A percentile compares a stretch with the other conserved stretches of the same genome.
phyloP scores from a whole-genome alignment of 352 stramenopile species.

The Pythium dissotocum region DNA sequence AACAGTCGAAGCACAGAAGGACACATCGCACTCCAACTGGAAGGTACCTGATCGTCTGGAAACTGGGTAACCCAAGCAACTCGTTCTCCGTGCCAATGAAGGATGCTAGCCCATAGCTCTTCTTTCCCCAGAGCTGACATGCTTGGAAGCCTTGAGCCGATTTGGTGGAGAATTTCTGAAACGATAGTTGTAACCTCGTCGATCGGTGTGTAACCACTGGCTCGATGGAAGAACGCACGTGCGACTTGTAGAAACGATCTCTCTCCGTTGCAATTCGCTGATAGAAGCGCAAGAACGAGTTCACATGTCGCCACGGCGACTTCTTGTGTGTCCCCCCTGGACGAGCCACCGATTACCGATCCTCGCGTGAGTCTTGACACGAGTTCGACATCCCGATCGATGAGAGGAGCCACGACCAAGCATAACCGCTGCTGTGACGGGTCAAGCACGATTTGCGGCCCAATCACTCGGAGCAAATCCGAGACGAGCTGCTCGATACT shows the following conservation, averaged over 20 bases:
- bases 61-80: neutral
- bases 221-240: slow-evolving; percentile 17
- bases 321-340: slow-evolving; percentile 10
- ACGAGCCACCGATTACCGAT: slow-evolving; percentile 6
- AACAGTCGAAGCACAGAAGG: neutral
- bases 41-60: neutral
- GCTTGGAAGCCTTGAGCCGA: neutral
- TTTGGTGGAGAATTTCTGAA: neutral
- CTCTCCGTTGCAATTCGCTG: neutral
- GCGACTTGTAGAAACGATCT: slow-evolving; percentile 12
- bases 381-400: slow-evolving; percentile 26
- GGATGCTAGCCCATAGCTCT: slow-evolving; percentile 21
- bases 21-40: neutral
- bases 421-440: slow-evolving; percentile 22
- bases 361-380: slow-evolving; percentile 7
- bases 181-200: neutral
- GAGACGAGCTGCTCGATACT: slow-evolving; percentile 22
- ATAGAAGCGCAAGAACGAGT: slow-evolving; percentile 10
- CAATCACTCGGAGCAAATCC: slow-evolving; percentile 16
- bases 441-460: slow-evolving; percentile 16
- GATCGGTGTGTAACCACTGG: slow-evolving; percentile 10
- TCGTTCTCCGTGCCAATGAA: slow-evolving; percentile 18
- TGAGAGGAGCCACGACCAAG: slow-evolving; percentile 17
- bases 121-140: slow-evolving; percentile 13
- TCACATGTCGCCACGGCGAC: slow-evolving; percentile 17